Evolutionary conservation across 805 yeast genomes (phyloP).

Genomic region (Starmerella stigmatis): DNA sequence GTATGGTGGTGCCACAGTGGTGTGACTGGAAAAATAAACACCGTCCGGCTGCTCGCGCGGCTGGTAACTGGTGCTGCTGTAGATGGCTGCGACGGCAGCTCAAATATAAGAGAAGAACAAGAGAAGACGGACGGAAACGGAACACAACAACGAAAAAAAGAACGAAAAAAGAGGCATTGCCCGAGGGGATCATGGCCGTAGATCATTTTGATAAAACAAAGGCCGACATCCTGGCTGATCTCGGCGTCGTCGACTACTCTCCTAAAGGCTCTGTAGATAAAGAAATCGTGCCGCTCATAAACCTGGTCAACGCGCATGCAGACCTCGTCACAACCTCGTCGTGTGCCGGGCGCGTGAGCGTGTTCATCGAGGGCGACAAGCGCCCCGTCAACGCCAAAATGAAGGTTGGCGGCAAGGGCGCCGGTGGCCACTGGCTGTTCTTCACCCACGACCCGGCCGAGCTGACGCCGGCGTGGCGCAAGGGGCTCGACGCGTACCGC

Average conservation of each 20-base stretch:
- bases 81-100: too few relatives aligned
- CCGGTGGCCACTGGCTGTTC: constrained; percentile 74
- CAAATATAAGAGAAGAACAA: too few relatives aligned
- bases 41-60: too few relatives aligned
- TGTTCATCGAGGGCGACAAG: constrained; percentile 67
- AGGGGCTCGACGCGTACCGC: constrained; percentile 21
- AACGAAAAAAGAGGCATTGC: not conserved
- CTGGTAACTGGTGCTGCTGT: too few relatives aligned
- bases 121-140: too few relatives aligned
- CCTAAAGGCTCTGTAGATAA: constrained; percentile 84
- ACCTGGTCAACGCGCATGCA: constrained; percentile 48
- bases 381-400: constrained; percentile 26
- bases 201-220: constrained; percentile 19
- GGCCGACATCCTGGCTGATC: constrained; percentile 21
- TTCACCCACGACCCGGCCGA: constrained; percentile 55
- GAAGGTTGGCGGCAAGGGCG: constrained; percentile 68
- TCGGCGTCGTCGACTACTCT: constrained; percentile 37
- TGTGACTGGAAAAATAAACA: too few relatives aligned
- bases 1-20: too few relatives aligned
- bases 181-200: not conserved
- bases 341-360: constrained; percentile 79
- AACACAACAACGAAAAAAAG: too few relatives aligned
- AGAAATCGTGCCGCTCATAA: constrained; percentile 60
- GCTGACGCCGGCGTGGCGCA: constrained; percentile 32
- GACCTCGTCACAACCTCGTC: constrained; percentile 80